Evolutionary conservation across 2,329 filamentous ascomycete genomes (phyloP), one percentile per base, ranked within the genome.

Genomic region (Venturia aucupariae): DNA sequence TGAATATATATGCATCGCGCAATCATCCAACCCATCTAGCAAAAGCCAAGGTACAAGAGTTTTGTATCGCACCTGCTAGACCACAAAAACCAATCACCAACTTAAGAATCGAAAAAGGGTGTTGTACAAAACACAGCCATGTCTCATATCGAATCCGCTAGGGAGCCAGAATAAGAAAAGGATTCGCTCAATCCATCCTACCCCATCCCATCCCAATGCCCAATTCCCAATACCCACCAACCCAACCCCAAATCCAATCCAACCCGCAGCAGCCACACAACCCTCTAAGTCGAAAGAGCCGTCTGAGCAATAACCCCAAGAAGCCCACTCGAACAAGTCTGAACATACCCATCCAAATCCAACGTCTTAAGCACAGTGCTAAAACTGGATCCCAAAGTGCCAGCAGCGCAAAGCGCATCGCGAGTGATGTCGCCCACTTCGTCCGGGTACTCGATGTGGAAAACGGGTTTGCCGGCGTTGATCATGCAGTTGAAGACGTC

Each of bases 391-490:
- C 76, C 75, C 1, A 76, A 71, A 0, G 79, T 78, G 67, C 67
- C 24, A 61, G 69, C 61, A 64, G 59, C 42, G 24, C 59, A 61
- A 7, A 61, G 38, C 15, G 17, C 15, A 17, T 13, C 42, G 6
- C 32, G 42, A 8, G 17, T 35, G 2, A 57, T 2, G 6, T 35
- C 19, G 2, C 27, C 3, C 15, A 57, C 51, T 11, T 57, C 51
- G 19, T 32, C n/a, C n/a, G 59, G 42, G 70, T 90, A 90, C 75
- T 90, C 88, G 67, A 90, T 88, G 71, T 89, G 84, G 72, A 90
- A 89, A 38, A 90, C 87, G 1, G 87, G 86, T 72, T 90, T 89
- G 35, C 79, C 78, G 7, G 80, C 81, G 11, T 79, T 69, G 65
- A 86, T 80, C 70, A 89, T 89, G 3, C 80, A 73, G 3, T 76